Conservation (phyloP, 2,329 filamentous ascomycete genomes). For the Helotiales sp. region DNA sequence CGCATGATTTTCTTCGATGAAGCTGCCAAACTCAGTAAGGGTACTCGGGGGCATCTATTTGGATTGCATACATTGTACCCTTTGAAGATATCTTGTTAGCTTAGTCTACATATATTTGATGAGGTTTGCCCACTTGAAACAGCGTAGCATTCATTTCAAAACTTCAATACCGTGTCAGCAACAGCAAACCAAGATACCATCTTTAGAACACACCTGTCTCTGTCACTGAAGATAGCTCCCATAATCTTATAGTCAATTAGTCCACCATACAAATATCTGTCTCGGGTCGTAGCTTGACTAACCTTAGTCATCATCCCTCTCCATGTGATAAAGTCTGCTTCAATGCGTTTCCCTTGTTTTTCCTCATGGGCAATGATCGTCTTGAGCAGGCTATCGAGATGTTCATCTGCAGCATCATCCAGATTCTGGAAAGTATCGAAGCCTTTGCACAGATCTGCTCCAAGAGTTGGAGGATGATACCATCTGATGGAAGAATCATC, state of each 20-base stretch:
- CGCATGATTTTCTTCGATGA: slow-evolving; percentile 86
- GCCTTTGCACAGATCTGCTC: slow-evolving; percentile 74
- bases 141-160: slow-evolving; percentile 96
- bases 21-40: slow-evolving; percentile 53
- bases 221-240: slow-evolving; percentile 77
- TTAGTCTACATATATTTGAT: background rate
- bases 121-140: slow-evolving; percentile 66
- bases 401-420: slow-evolving; percentile 81
- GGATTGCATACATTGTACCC: slow-evolving; percentile 51
- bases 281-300: slow-evolving; percentile 10
- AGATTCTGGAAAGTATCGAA: slow-evolving; percentile 82
- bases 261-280: background rate
- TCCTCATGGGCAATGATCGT: slow-evolving; percentile 75
- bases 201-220: slow-evolving; percentile 62
- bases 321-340: slow-evolving; percentile 87
- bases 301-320: slow-evolving; percentile 99
- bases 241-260: slow-evolving; percentile 63
- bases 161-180: slow-evolving; percentile 43
- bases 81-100: slow-evolving; percentile 36
- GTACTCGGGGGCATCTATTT: slow-evolving; percentile 15
- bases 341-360: slow-evolving; percentile 63
- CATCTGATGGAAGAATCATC: slow-evolving; percentile 81
- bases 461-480: slow-evolving; percentile 77
- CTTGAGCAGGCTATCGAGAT: slow-evolving; percentile 79
- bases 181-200: background rate